Evolutionary conservation across 495 filamentous ascomycete genomes (phyloP).

Genomic region (Cryomyces minteri): DNA sequence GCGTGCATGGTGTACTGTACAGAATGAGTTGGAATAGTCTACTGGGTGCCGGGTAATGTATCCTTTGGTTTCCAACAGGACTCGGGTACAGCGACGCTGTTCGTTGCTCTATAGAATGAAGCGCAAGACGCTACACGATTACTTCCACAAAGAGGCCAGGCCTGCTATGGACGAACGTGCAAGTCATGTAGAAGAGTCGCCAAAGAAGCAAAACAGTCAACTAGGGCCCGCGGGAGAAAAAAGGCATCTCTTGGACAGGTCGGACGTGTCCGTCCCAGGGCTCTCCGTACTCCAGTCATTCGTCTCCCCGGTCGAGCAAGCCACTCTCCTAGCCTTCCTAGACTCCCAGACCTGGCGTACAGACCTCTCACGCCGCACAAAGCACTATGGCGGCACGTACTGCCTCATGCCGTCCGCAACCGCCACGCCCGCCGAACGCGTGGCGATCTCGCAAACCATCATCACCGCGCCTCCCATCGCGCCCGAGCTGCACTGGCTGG

Average conservation of each 20-base stretch:
- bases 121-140: neutral
- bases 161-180: neutral
- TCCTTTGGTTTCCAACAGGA: too few relatives aligned
- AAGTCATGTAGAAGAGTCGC: too few relatives aligned
- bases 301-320: conserved; percentile 4
- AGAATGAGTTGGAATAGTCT: too few relatives aligned
- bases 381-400: conserved; percentile 15
- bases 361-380: conserved; percentile 14
- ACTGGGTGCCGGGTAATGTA: too few relatives aligned
- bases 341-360: conserved; percentile 9
- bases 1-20: too few relatives aligned
- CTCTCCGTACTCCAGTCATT: neutral
- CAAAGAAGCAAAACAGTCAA: neutral
- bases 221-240: neutral
- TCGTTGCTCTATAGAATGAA: neutral
- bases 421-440: neutral
- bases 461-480: conserved; percentile 8
- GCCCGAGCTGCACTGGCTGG: conserved; percentile 5
- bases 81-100: too few relatives aligned
- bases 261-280: neutral
- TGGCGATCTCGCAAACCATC: conserved; percentile 1
- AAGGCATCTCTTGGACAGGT: neutral
- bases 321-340: conserved; percentile 6
- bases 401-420: conserved; percentile 10
- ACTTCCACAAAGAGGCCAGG: neutral